phyloP scores from a whole-genome alignment of 2,329 filamentous ascomycete species.

The Exophiala sideris region DNA sequence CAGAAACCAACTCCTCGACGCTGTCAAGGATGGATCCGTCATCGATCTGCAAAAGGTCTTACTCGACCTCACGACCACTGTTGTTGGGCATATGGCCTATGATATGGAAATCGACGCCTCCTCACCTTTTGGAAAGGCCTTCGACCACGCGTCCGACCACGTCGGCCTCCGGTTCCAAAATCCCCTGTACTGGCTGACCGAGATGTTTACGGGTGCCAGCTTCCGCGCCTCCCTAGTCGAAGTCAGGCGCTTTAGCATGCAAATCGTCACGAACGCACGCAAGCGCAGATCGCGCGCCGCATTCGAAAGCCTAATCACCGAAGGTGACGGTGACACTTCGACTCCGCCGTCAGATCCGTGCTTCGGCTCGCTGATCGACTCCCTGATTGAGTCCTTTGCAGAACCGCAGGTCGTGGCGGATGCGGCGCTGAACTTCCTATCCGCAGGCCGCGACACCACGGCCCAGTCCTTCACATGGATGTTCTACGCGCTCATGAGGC shows the following conservation, averaged over 20 bases:
- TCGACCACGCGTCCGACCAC: conserved; percentile 60
- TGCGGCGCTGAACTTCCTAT: conserved; percentile 64
- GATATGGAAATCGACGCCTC: conserved; percentile 65
- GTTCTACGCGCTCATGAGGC: conserved; percentile 57
- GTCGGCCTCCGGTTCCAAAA: conserved; percentile 64
- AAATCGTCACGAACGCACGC: conserved; percentile 55
- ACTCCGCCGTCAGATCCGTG: neutral
- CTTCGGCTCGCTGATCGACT: conserved; percentile 59
- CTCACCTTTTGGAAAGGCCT: conserved; percentile 59
- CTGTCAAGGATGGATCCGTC: conserved; percentile 29
- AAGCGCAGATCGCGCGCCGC: conserved; percentile 34
- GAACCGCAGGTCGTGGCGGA: conserved; percentile 56
- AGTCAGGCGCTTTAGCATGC: conserved; percentile 55
- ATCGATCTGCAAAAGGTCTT: conserved; percentile 60
- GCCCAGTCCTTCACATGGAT: conserved; percentile 65
- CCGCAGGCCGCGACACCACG: conserved; percentile 62
- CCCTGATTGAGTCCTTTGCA: conserved; percentile 57
- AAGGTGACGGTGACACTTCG: conserved; percentile 17
- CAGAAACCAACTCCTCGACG: conserved; percentile 38
- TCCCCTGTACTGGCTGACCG: conserved; percentile 60
- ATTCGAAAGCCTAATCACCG: conserved; percentile 14
- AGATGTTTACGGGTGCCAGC: conserved; percentile 48
- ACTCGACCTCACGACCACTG: conserved; percentile 61
- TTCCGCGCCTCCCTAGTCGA: conserved; percentile 50
- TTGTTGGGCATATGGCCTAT: conserved; percentile 68